phyloP scores from a whole-genome alignment of 768 basidiomycete species.

The Serendipita sp. region DNA sequence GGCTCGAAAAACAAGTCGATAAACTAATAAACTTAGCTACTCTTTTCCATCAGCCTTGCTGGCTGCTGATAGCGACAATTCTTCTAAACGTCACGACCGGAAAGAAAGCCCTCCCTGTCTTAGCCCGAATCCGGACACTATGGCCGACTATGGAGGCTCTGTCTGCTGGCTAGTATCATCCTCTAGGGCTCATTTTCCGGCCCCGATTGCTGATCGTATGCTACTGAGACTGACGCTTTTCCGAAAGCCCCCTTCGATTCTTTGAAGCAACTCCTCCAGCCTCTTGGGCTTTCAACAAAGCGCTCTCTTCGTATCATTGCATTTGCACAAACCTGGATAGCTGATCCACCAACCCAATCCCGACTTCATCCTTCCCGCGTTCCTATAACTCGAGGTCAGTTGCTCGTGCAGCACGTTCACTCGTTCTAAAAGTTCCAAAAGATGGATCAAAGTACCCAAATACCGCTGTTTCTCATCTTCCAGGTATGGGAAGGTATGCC shows the following conservation, averaged over 20 bases:
- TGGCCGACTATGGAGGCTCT: slow-evolving; percentile 47
- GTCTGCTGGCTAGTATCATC: slow-evolving; percentile 33
- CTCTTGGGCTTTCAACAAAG: slow-evolving; percentile 43
- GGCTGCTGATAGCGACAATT: slow-evolving; percentile 47
- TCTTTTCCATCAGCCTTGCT: slow-evolving; percentile 35
- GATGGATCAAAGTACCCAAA: slow-evolving; percentile 24
- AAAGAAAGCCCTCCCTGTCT: slow-evolving; percentile 46
- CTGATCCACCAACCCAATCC: slow-evolving; percentile 24
- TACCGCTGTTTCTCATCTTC: slow-evolving; percentile 40
- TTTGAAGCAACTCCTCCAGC: slow-evolving; percentile 33
- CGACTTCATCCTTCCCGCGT: slow-evolving; percentile 17
- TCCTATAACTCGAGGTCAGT: slow-evolving; percentile 19
- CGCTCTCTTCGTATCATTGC: slow-evolving; percentile 40
- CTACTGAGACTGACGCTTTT: too few relatives aligned
- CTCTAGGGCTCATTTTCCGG: too few relatives aligned
- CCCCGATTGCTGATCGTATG: too few relatives aligned
- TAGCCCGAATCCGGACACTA: slow-evolving; percentile 36
- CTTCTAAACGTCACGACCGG: slow-evolving; percentile 59
- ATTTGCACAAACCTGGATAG: slow-evolving; percentile 37
- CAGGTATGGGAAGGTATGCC: slow-evolving; percentile 55
- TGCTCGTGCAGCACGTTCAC: slow-evolving; percentile 14
- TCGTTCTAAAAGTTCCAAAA: slow-evolving; percentile 8
- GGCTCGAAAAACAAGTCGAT: background rate
- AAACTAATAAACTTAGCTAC: background rate
- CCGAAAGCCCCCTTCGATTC: slow-evolving; percentile 25